A percentile compares a stretch with the other conserved stretches of the same genome.
phyloP scores from a whole-genome alignment of 306 rosid species.

The Purshia tridentata region DNA sequence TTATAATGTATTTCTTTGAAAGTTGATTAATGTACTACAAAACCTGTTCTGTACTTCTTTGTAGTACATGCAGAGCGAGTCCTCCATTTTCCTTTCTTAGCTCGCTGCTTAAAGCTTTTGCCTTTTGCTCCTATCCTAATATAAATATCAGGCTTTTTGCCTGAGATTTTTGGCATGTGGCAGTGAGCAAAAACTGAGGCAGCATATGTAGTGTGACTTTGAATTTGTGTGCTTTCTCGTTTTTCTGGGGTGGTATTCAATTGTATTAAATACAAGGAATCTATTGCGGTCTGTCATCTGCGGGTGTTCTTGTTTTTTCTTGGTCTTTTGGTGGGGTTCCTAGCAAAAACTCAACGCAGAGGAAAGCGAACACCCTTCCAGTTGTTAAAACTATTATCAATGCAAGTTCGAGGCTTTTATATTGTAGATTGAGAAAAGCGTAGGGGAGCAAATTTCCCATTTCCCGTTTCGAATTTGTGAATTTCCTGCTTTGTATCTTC shows the following conservation, averaged over 20 bases:
- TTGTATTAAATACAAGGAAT: not conserved
- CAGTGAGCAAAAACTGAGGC: not conserved
- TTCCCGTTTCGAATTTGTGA: constrained; percentile 20
- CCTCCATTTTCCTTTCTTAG: not conserved
- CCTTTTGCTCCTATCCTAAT: not conserved
- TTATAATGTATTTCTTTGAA: not conserved
- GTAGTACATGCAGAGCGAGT: constrained; percentile 18
- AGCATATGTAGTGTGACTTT: not conserved
- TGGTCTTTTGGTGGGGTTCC: not conserved
- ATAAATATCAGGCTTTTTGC: not conserved
- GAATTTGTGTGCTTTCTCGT: constrained; percentile 20
- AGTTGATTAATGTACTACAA: constrained; percentile 17
- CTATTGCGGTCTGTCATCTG: not conserved
- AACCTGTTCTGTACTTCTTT: constrained; percentile 1
- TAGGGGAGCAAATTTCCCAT: not conserved
- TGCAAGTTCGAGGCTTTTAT: constrained; percentile 1
- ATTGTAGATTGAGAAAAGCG: constrained; percentile 2
- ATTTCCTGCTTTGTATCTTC: not conserved
- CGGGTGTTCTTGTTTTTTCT: not conserved
- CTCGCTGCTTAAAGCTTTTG: not conserved
- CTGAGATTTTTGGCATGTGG: constrained; percentile 3
- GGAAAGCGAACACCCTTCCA: not conserved
- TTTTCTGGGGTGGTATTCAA: not conserved
- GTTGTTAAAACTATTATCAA: not conserved
- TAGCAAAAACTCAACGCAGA: constrained; percentile 16